Evolutionary conservation across 345 rosid genomes (phyloP).

Genomic region (Mallotus nudiflorus): DNA sequence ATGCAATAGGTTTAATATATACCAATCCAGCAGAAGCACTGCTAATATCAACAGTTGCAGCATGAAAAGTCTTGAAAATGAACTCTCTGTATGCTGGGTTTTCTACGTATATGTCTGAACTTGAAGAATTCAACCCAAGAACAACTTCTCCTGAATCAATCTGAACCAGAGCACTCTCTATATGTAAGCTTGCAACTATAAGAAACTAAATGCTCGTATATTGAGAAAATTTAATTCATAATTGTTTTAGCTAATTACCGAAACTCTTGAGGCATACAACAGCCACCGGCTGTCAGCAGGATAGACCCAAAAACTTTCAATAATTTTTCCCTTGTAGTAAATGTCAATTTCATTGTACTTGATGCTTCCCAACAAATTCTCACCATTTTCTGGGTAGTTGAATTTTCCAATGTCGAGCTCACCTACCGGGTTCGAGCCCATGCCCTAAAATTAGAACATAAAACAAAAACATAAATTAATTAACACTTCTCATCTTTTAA

Average conservation of each 20-base stretch:
- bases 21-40: neutral
- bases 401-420: neutral
- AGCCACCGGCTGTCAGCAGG: too few relatives aligned
- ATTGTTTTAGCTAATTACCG: neutral
- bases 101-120: neutral
- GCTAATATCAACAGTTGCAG: neutral
- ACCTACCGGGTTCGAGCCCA: neutral
- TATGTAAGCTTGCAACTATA: too few relatives aligned
- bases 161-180: neutral
- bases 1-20: too few relatives aligned
- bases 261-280: neutral
- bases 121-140: neutral
- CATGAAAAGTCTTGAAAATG: neutral
- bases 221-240: too few relatives aligned
- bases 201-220: too few relatives aligned
- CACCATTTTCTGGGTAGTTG: conserved; percentile 11
- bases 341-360: neutral
- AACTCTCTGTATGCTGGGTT: neutral
- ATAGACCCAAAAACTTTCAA: neutral
- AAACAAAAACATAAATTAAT: too few relatives aligned
- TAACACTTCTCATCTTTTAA: too few relatives aligned
- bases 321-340: neutral
- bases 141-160: neutral
- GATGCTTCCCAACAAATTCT: neutral
- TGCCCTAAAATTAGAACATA: neutral